Percentiles rank a stretch among this genome's conserved stretches.
These are phyloP conservation scores for Aspergillus fumigatus DNA, from an alignment of 2,329 filamentous ascomycete species.

Conservation along the genomic window DNA sequence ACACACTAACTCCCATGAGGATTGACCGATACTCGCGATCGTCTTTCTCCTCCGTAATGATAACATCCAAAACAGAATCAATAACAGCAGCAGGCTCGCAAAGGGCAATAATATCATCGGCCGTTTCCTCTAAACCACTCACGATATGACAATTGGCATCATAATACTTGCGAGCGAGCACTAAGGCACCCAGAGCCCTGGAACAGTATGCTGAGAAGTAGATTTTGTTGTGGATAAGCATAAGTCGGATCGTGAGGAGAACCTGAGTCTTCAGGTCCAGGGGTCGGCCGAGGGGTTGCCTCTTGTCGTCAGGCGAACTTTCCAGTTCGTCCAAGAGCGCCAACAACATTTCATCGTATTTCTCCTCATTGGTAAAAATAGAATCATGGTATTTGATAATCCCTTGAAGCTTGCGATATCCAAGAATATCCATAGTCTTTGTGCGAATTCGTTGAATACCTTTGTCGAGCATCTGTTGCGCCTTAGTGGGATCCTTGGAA, in stretches of 20 bases:
- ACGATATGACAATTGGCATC: slow-evolving; percentile 38
- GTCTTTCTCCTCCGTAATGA: slow-evolving; percentile 22
- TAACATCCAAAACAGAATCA: slow-evolving; percentile 6
- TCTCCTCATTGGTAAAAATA: slow-evolving; percentile 31
- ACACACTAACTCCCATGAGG: slow-evolving; percentile 31
- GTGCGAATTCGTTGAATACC: slow-evolving; percentile 33
- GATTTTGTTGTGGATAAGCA: slow-evolving; percentile 33
- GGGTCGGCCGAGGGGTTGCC: slow-evolving; percentile 18
- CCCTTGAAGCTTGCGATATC: slow-evolving; percentile 40
- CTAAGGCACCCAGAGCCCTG: slow-evolving; percentile 32
- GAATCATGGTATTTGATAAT: slow-evolving; percentile 36
- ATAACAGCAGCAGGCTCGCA: slow-evolving; percentile 18
- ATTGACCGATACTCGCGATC: slow-evolving; percentile 30
- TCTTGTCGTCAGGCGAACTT: slow-evolving; percentile 25
- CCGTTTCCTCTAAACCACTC: slow-evolving; percentile 36
- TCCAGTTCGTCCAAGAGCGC: slow-evolving; percentile 37
- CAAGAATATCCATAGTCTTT: slow-evolving; percentile 36
- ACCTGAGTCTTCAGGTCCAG: slow-evolving; percentile 40
- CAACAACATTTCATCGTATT: slow-evolving; percentile 35
- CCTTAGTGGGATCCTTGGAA: slow-evolving; percentile 35
- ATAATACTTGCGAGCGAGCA: slow-evolving; percentile 36
- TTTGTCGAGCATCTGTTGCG: slow-evolving; percentile 36
- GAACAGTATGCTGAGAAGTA: slow-evolving; percentile 33
- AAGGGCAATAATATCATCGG: slow-evolving; percentile 30
- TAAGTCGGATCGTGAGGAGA: slow-evolving; percentile 37